Percentiles rank a stretch among this genome's conserved stretches.
phyloP scores from a whole-genome alignment of 371 early-diverging fungal species.

The Lichtheimia hyalospora region DNA sequence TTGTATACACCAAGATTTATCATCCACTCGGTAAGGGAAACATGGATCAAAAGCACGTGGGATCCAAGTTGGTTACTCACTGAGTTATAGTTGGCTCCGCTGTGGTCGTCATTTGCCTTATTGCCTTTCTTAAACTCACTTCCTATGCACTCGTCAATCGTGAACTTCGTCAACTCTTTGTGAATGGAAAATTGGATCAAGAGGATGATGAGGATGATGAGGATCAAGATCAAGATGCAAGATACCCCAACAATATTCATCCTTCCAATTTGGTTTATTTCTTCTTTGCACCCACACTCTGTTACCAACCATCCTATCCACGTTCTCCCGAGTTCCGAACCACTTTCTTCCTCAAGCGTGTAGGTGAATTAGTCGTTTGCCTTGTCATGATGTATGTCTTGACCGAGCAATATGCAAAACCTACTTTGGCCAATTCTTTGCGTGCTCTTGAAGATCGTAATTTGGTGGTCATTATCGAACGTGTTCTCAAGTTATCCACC shows the following conservation, averaged over 20 bases:
- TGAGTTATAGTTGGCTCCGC: constrained; percentile 52
- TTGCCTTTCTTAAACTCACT: constrained; percentile 78
- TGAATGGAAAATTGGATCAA: constrained; percentile 23
- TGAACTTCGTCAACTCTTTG: constrained; percentile 57
- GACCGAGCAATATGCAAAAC: constrained; percentile 81
- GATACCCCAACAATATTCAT: constrained; percentile 80
- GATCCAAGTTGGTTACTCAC: background rate
- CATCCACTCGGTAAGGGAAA: constrained; percentile 61
- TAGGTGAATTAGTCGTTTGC: constrained; percentile 66
- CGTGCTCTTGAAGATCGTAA: constrained; percentile 69
- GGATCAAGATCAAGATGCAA: constrained; percentile 43
- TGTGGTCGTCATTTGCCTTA: constrained; percentile 59
- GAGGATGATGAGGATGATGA: constrained; percentile 43
- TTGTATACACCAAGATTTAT: constrained; percentile 70
- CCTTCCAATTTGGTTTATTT: constrained; percentile 74
- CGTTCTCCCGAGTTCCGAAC: constrained; percentile 66
- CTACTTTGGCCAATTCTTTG: constrained; percentile 83
- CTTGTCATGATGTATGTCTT: constrained; percentile 80
- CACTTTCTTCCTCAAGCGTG: constrained; percentile 79
- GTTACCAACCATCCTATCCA: constrained; percentile 90
- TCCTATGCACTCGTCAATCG: constrained; percentile 75
- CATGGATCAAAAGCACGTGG: background rate
- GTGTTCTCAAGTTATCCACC: constrained; percentile 83
- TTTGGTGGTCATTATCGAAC: constrained; percentile 71
- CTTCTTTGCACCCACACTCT: constrained; percentile 82